Evolutionary conservation across 805 yeast genomes (phyloP).

Genomic region (Candida silvatica): DNA sequence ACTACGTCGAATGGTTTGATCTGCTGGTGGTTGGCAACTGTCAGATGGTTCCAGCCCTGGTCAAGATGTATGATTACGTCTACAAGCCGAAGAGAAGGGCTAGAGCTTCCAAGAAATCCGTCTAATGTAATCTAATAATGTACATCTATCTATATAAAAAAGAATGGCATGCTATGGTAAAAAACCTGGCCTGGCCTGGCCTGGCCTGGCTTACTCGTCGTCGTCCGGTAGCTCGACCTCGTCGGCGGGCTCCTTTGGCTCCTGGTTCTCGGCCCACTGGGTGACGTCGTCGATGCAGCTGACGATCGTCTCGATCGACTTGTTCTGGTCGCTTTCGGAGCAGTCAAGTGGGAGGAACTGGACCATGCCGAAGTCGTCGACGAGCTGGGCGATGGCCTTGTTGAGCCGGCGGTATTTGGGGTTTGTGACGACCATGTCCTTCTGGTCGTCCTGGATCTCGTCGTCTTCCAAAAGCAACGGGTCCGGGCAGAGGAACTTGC

Average conservation of each 20-base stretch:
- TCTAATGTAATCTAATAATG: neutral
- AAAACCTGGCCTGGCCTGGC: neutral
- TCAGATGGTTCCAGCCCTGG: slow-evolving; percentile 38
- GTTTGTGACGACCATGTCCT: slow-evolving; percentile 27
- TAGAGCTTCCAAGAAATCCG: neutral
- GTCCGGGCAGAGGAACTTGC: slow-evolving; percentile 85
- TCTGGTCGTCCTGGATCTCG: slow-evolving; percentile 11
- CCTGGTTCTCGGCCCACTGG: slow-evolving; percentile 95
- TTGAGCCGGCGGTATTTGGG: slow-evolving; percentile 65
- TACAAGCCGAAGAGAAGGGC: slow-evolving; percentile 12
- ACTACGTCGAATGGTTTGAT: slow-evolving; percentile 44
- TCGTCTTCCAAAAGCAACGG: slow-evolving; percentile 60
- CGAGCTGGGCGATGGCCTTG: slow-evolving; percentile 76
- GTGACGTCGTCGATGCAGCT: slow-evolving; percentile 95
- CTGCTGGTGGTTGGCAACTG: slow-evolving; percentile 58
- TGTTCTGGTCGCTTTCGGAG: slow-evolving; percentile 47
- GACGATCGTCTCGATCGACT: slow-evolving; percentile 72
- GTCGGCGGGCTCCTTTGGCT: slow-evolving; percentile 92
- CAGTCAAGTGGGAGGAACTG: slow-evolving; percentile 87
- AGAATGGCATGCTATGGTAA: too few species aligned
- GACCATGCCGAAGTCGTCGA: slow-evolving; percentile 98
- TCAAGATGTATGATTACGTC: slow-evolving; percentile 15
- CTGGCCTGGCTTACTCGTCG: slow-evolving; percentile 1
- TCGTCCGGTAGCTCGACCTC: slow-evolving; percentile 58
- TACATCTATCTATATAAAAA: too few species aligned